Evolutionary conservation across 73 alveolate species (phyloP).

Genomic region (Paramecium octaurelia): DNA sequence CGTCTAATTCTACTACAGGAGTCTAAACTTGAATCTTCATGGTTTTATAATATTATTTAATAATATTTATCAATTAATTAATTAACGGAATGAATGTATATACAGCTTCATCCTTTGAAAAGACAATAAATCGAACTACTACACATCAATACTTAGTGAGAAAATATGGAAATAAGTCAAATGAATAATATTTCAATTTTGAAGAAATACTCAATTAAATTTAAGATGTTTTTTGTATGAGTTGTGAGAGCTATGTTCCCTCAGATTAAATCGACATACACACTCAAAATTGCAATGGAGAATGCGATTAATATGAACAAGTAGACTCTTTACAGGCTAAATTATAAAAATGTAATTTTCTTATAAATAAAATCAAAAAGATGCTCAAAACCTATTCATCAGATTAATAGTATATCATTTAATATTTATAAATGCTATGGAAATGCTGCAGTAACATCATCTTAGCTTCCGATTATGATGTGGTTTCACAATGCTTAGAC

Average conservation of each 20-base stretch:
- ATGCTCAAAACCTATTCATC: constrained; percentile 36
- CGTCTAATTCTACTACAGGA: constrained; percentile 89
- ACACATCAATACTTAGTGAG: constrained; percentile 28
- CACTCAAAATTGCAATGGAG: neutral
- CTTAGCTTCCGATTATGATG: neutral
- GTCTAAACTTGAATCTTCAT: constrained; percentile 77
- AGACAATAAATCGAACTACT: neutral
- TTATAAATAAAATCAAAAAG: constrained; percentile 30
- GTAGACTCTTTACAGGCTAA: constrained; percentile 7
- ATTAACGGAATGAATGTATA: constrained; percentile 41
- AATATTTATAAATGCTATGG: constrained; percentile 49
- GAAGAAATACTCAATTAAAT: constrained; percentile 12
- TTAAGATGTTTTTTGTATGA: constrained; percentile 31
- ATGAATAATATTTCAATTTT: constrained; percentile 11
- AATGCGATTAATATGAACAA: constrained; percentile 22
- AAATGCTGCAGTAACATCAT: neutral
- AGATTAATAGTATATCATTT: constrained; percentile 25
- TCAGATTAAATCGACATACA: neutral
- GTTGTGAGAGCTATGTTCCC: neutral
- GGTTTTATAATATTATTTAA: neutral
- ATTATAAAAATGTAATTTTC: constrained; percentile 21
- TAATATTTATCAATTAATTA: neutral
- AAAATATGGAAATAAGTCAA: constrained; percentile 1
- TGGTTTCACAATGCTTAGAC: neutral
- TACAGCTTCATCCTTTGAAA: neutral